Evolutionary conservation across 345 rosid species (phyloP), one percentile per base, ranked within the genome.

Genomic region (Punica granatum): DNA sequence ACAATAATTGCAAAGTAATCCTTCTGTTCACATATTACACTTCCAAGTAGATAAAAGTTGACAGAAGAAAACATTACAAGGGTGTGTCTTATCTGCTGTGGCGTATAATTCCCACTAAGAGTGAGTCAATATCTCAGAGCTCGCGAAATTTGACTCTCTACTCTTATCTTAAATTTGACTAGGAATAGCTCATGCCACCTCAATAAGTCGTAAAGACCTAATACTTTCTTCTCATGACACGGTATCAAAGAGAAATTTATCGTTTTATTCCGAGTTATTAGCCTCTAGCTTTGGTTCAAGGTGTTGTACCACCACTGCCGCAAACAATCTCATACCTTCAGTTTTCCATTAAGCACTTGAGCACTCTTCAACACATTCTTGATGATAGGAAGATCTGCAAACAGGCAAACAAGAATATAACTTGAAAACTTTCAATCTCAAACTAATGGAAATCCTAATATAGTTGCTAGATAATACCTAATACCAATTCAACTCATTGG

Each of bases 301-400:
- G 66, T 39, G 18, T 39, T 25, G 25, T 21, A 62, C 21, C 25
- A 42, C 30, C 56, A 41, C 42, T 41, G 74, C 34, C 61, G 25
- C 15, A 26, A 2, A 26, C 33, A 56, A 1, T 8, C 8, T 14
- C 61, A 28, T 56, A 93, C 98, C 97, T 90, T 90, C 96, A 89
- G 87, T 71, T 83, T 83, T 75, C 83, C 78, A 78, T 79, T 90
- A 64, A 93, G 76, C 21, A 89, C 41, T 53, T 72, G 71, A 49
- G 85, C 80, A 59, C 75, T 70, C 75, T 85, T 90, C 72, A 93
- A 72, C n/a, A 88, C 87, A 60, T 85, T 88, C 71, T 87, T 89
- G 34, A 90, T 80, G 64, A 90, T 75, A 56, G 64, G 66, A 65
- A 89, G 89, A 83, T 84, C 98, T 93, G 88, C 73, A 73, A 35